Percentiles rank a stretch among this genome's conserved stretches.
Conservation (phyloP, 2,329 filamentous ascomycete genomes). For the Gremmenia infestans region DNA sequence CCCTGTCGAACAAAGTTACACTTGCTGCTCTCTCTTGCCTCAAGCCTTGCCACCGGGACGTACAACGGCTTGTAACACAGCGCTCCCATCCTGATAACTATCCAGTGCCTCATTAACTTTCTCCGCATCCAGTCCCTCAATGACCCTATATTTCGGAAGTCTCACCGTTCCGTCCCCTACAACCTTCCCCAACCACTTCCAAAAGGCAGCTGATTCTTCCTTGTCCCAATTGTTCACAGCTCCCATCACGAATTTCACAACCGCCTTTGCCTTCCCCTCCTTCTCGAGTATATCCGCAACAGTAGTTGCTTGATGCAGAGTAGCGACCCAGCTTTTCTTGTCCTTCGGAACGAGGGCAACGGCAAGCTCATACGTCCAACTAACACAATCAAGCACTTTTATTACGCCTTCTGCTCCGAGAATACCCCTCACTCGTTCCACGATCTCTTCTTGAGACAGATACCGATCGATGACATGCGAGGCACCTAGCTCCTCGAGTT, state of each 20-base stretch:
- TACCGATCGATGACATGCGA: constrained; percentile 37
- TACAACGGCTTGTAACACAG: not conserved
- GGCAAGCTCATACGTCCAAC: not conserved
- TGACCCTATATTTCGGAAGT: not conserved
- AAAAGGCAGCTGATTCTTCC: not conserved
- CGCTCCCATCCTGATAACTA: not conserved
- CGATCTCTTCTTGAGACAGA: not conserved
- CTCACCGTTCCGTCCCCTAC: not conserved
- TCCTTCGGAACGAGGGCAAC: not conserved
- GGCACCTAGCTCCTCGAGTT: constrained; percentile 34
- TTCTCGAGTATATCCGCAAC: not conserved
- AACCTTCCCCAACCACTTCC: not conserved
- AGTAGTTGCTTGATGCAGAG: not conserved
- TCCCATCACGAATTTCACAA: not conserved
- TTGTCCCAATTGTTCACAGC: not conserved
- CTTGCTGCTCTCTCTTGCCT: not conserved
- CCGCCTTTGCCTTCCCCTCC: not conserved
- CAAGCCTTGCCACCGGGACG: not conserved
- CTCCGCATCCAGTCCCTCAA: constrained; percentile 4
- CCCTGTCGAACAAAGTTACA: too few species aligned
- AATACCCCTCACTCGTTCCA: not conserved
- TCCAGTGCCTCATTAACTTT: not conserved
- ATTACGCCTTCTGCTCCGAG: not conserved
- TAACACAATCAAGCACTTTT: not conserved
- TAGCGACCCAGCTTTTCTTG: not conserved